Percentiles rank a stretch among this genome's conserved stretches.
phyloP scores from a whole-genome alignment of 495 filamentous ascomycete genomes.

The Melanomma pulvis-pyrius region DNA sequence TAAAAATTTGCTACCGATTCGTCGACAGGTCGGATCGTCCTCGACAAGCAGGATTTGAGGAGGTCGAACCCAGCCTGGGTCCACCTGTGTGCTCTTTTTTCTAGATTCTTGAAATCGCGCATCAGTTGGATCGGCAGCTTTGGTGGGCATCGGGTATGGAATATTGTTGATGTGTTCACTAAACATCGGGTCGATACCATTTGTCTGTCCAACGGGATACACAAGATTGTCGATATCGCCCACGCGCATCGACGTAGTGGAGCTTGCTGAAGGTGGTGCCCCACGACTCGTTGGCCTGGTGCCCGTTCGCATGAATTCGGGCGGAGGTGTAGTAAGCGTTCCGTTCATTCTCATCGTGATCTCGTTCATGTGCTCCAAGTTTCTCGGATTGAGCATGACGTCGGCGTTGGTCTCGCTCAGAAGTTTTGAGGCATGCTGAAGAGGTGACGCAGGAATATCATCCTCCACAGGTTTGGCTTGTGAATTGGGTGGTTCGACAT shows the following conservation, averaged over 20 bases:
- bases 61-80: constrained; percentile 77
- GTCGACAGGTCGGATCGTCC: constrained; percentile 89
- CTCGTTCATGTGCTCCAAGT: constrained; percentile 76
- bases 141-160: constrained; percentile 73
- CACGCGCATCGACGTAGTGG: constrained; percentile 56
- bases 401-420: constrained; percentile 80
- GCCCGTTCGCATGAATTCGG: constrained; percentile 43
- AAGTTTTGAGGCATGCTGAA: constrained; percentile 88
- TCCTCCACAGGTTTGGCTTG: constrained; percentile 47
- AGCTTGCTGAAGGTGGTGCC: constrained; percentile 54
- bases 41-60: constrained; percentile 91
- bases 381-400: constrained; percentile 70
- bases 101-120: constrained; percentile 56
- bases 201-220: constrained; percentile 85
- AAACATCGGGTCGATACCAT: constrained; percentile 93
- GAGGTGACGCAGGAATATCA: constrained; percentile 76
- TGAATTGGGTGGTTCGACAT: constrained; percentile 18
- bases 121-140: constrained; percentile 57
- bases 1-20: constrained; percentile 93
- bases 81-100: constrained; percentile 70
- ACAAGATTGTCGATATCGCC: constrained; percentile 79
- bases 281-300: constrained; percentile 42
- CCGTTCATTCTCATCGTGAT: constrained; percentile 62
- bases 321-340: constrained; percentile 49
- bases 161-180: constrained; percentile 93